Evolutionary conservation across 2,329 filamentous ascomycete species (phyloP).

Genomic region (Scedosporium apiospermum): DNA sequence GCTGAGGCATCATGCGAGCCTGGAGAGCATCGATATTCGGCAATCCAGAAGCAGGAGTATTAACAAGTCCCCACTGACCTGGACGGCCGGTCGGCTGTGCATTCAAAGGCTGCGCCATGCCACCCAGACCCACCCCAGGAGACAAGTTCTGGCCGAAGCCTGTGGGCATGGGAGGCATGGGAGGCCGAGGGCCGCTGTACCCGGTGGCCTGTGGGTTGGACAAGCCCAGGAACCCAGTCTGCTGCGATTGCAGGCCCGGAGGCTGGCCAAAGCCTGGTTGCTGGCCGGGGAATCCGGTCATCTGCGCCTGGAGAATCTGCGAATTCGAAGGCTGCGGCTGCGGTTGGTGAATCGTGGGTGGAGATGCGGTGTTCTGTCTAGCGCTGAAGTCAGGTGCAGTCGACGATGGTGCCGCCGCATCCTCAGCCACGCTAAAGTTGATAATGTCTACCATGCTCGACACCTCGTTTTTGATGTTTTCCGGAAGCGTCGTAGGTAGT

Average conservation of each 20-base stretch:
- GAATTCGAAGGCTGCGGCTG: slow-evolving; percentile 67
- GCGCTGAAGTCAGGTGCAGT: slow-evolving; percentile 63
- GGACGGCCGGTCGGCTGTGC: slow-evolving; percentile 90
- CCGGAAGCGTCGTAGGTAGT: slow-evolving; percentile 65
- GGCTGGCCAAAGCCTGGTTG: slow-evolving; percentile 41
- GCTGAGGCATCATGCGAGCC: slow-evolving; percentile 94
- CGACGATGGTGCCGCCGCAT: slow-evolving; percentile 42
- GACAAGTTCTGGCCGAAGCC: slow-evolving; percentile 45
- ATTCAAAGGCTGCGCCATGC: slow-evolving; percentile 62
- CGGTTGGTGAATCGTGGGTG: slow-evolving; percentile 55
- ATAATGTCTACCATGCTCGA: slow-evolving; percentile 99
- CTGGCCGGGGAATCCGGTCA: slow-evolving; percentile 57
- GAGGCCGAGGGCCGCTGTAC: slow-evolving; percentile 76
- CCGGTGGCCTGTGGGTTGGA: slow-evolving; percentile 65
- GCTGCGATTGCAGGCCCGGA: slow-evolving; percentile 55
- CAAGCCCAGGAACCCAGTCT: slow-evolving; percentile 59
- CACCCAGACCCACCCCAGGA: slow-evolving; percentile 43
- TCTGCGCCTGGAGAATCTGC: slow-evolving; percentile 53
- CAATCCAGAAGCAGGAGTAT: slow-evolving; percentile 77
- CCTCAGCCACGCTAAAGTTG: slow-evolving; percentile 82
- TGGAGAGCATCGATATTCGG: slow-evolving; percentile 92
- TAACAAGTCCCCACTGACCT: slow-evolving; percentile 97
- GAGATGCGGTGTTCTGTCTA: slow-evolving; percentile 37
- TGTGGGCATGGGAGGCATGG: slow-evolving; percentile 73
- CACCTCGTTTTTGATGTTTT: slow-evolving; percentile 88